Conservation (phyloP, 257 asterid genomes). For the Forsythia viridissima region DNA sequence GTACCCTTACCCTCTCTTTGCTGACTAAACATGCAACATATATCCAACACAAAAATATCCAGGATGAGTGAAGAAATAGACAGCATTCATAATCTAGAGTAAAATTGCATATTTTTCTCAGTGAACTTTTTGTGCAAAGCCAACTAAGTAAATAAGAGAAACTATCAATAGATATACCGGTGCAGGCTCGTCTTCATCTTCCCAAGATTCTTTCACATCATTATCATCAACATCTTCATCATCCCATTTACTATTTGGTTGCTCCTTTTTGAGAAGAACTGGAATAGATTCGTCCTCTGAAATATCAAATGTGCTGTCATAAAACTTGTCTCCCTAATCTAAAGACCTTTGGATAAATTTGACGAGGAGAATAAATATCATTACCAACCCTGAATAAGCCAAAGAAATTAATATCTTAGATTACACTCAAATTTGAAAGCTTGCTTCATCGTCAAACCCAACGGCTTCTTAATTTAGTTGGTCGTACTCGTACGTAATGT, state of each 20-base stretch:
- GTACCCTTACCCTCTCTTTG: not conserved
- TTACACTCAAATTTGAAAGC: not conserved
- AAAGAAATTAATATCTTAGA: not conserved
- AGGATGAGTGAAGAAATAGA: not conserved
- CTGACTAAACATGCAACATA: not conserved
- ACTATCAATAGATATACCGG: conserved; percentile 35
- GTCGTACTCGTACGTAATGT: not conserved
- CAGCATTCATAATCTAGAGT: not conserved
- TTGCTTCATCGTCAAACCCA: not conserved
- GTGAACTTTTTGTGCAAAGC: not conserved
- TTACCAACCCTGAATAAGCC: not conserved
- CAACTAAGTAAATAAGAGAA: not conserved
- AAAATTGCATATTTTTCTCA: not conserved
- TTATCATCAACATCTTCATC: conserved; percentile 83
- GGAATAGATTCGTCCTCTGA: conserved; percentile 76
- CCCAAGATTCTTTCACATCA: conserved; percentile 93
- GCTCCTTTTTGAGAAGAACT: conserved; percentile 59
- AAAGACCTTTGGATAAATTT: not conserved
- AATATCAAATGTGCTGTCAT: conserved; percentile 10
- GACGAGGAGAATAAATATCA: not conserved
- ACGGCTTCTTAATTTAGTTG: not conserved
- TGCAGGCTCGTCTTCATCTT: conserved; percentile 84
- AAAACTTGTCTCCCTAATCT: not conserved
- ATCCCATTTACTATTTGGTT: conserved; percentile 63
- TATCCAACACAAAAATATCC: not conserved